Base-by-base conservation (phyloP, 192 early-diverging fungal species). In the Coemansia erecta region DNA sequence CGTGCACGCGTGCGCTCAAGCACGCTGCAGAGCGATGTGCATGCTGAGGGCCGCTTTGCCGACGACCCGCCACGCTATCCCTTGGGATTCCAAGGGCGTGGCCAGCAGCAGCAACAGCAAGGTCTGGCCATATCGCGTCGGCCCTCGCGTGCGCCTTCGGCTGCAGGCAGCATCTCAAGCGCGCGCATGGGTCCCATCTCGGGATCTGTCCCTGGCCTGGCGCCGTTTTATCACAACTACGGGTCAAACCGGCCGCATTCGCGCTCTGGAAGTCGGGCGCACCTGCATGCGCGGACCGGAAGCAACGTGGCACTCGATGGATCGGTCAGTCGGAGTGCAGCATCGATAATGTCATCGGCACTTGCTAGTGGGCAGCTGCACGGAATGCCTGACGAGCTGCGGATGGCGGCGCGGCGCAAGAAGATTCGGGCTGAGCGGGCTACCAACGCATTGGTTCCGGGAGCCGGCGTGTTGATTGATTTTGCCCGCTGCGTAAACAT, bases 401-500 rank as follows among this genome's bases (percentile, higher is more conserved):
- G 63, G 8, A 71, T 77, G 74, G 74, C 74, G 21, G 74, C 68
- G 40, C 50, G 74, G 31, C 64, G 74, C 33, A 64, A 61, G 50
- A 56, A 56, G 28, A 77, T 77, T 37, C 60, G 74, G 5, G 57
- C 64, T 14, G 68, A 63, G 31, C 61, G 72, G 0, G 62, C 57
- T 10, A 64, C 58, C 21, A 56, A 42, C 26, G 64, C 61, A 5
- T 18, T 66, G n/a, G 50, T 64, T 11, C 61, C 65, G 4, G 70
- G 59, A 0, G 47, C 63, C 6, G 14, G 21, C 12, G 71, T 64
- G 40, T 50, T 18, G 17, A 72, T 99, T 8, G 86, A 97, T 63
- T 95, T 93, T 82, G 86, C 84, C 22, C 83, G 85, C 14, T 92
- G 94, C 66, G 84, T 95, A 1, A 73, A 84, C 26, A 98, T 97